Evolutionary conservation across 768 basidiomycete species (phyloP).

Genomic region (Rubroboletus satanas): DNA sequence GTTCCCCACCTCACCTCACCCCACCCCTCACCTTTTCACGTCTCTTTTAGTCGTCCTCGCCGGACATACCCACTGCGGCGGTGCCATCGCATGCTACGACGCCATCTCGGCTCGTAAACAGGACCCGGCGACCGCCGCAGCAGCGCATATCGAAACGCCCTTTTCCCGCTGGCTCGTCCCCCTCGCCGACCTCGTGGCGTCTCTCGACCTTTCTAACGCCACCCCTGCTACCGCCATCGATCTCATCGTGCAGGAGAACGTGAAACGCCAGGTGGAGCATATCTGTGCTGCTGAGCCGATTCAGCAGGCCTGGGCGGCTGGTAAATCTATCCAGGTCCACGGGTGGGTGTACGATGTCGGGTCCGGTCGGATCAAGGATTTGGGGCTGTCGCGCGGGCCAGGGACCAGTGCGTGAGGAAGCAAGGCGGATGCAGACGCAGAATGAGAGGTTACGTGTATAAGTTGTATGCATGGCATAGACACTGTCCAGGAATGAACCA

Average conservation of each 20-base stretch:
- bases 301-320: constrained; percentile 39
- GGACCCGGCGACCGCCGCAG: too few relatives aligned
- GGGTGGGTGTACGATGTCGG: constrained; percentile 73
- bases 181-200: constrained; percentile 46
- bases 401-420: background rate
- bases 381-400: constrained; percentile 40
- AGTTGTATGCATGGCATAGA: constrained; percentile 7
- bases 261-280: constrained; percentile 52
- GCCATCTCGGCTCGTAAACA: constrained; percentile 32
- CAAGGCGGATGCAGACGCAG: background rate
- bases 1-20: too few relatives aligned
- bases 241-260: constrained; percentile 55
- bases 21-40: too few relatives aligned
- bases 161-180: constrained; percentile 73
- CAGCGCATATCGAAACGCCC: too few relatives aligned
- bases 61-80: constrained; percentile 83
- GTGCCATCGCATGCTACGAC: constrained; percentile 54
- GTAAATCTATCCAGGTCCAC: constrained; percentile 52
- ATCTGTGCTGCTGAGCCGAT: constrained; percentile 46
- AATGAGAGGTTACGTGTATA: background rate
- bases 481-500: constrained; percentile 15
- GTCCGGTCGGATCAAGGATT: constrained; percentile 56
- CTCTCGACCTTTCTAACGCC: constrained; percentile 41
- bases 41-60: constrained; percentile 79
- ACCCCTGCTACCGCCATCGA: constrained; percentile 39